Evolutionary conservation across 179 eudicot species (phyloP).

Genomic region (Carnegiea gigantea): DNA sequence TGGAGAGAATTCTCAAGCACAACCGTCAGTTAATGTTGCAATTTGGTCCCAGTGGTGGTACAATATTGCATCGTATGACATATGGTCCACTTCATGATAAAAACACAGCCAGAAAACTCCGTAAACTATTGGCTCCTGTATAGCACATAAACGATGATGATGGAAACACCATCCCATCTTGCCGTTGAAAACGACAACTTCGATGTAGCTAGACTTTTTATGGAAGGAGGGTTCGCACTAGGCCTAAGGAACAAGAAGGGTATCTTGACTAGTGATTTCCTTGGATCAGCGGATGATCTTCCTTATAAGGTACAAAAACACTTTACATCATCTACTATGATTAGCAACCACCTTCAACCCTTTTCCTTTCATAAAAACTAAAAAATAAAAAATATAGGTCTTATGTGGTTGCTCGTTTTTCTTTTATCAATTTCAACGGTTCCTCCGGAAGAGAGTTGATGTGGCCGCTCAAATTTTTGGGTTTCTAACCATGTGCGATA

Average conservation of each 20-base stretch:
- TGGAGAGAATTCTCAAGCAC: background rate
- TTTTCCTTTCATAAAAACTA: too few species aligned
- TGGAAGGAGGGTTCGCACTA: background rate
- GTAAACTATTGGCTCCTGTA: background rate
- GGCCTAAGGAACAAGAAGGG: background rate
- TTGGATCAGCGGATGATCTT: background rate
- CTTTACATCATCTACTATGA: background rate
- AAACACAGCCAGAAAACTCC: background rate
- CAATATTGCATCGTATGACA: constrained; percentile 8
- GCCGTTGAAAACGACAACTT: background rate
- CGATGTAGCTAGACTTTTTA: background rate
- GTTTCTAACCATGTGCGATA: background rate
- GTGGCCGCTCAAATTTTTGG: background rate
- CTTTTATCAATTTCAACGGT: background rate
- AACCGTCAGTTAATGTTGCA: constrained; percentile 7
- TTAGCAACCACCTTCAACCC: too few species aligned
- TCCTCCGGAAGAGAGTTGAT: background rate
- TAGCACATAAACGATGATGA: background rate
- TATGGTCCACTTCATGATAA: background rate
- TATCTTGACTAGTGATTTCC: background rate
- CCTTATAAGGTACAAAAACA: background rate
- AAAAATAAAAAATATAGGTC: too few species aligned
- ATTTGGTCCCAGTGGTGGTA: constrained; percentile 3
- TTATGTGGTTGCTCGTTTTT: too few species aligned
- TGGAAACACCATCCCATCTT: constrained; percentile 8